Percentiles rank a stretch among this genome's conserved stretches.
phyloP scores from a whole-genome alignment of 129 eudicot genomes.

The Helianthus tuberosus region DNA sequence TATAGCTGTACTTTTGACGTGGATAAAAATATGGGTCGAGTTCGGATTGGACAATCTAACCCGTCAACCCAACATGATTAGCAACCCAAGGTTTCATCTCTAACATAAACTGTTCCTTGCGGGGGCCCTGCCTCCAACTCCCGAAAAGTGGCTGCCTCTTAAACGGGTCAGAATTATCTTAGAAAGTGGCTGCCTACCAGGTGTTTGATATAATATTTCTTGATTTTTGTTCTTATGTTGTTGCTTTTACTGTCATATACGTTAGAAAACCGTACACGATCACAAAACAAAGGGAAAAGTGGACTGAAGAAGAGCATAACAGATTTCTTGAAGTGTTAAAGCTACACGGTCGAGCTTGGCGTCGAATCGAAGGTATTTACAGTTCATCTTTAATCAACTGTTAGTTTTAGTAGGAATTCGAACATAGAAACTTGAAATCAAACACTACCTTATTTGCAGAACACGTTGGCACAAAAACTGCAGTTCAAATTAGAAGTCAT shows the following conservation, averaged over 20 bases:
- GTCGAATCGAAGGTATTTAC: constrained; percentile 67
- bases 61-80: too few species aligned
- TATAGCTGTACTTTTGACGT: too few species aligned
- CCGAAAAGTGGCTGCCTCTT: too few species aligned
- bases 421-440: constrained; percentile 13
- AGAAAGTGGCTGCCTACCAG: too few species aligned
- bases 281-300: constrained; percentile 84
- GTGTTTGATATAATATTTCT: too few species aligned
- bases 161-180: too few species aligned
- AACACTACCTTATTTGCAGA: constrained; percentile 49
- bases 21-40: too few species aligned
- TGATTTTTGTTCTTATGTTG: constrained; percentile 5
- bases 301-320: constrained; percentile 95
- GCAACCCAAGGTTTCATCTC: too few species aligned
- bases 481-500: constrained; percentile 97
- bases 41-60: too few species aligned
- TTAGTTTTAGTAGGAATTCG: not conserved
- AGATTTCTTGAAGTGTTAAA: constrained; percentile 87
- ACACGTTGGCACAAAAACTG: constrained; percentile 95
- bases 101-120: too few species aligned
- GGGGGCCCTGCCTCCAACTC: too few species aligned
- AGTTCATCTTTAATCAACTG: not conserved
- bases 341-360: constrained; percentile 88
- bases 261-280: constrained; percentile 86
- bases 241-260: constrained; percentile 27